Evolutionary conservation across 2,329 filamentous ascomycete species (phyloP).

Genomic region (Sporothrix dimorphospora): DNA sequence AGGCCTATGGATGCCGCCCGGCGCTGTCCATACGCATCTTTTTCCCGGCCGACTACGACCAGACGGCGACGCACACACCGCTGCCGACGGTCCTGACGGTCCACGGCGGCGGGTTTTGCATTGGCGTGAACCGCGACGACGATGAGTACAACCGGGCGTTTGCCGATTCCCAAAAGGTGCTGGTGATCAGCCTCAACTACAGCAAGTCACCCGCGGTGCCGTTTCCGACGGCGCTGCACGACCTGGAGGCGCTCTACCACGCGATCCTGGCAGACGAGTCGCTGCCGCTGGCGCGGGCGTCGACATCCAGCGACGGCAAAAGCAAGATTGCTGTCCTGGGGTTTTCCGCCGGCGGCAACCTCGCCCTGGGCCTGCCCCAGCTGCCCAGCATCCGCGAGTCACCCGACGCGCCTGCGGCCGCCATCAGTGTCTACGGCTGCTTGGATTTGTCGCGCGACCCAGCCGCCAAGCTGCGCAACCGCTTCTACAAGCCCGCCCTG

Average conservation of each 20-base stretch:
- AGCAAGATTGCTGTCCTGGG: slow-evolving; percentile 47
- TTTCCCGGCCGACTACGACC: slow-evolving; percentile 44
- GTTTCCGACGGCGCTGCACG: slow-evolving; percentile 50
- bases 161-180: slow-evolving; percentile 44
- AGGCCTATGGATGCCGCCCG: slow-evolving; percentile 43
- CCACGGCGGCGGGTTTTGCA: slow-evolving; percentile 55
- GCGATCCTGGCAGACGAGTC: slow-evolving; percentile 47
- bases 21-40: slow-evolving; percentile 46
- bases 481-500: slow-evolving; percentile 44
- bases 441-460: slow-evolving; percentile 45
- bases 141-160: slow-evolving; percentile 52
- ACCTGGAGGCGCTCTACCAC: slow-evolving; percentile 49
- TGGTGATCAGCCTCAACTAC: slow-evolving; percentile 56
- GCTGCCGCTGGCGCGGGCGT: slow-evolving; percentile 49
- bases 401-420: slow-evolving; percentile 37
- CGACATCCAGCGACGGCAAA: slow-evolving; percentile 24
- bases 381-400: slow-evolving; percentile 40
- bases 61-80: slow-evolving; percentile 34
- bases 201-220: slow-evolving; percentile 47
- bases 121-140: slow-evolving; percentile 49
- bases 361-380: slow-evolving; percentile 49
- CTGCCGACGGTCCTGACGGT: slow-evolving; percentile 52
- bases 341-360: slow-evolving; percentile 56
- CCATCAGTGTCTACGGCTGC: slow-evolving; percentile 50
- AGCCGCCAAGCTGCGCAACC: slow-evolving; percentile 39